Evolutionary conservation across 108 stramenopile genomes (phyloP), one percentile per base, ranked within the genome.

Genomic region (Cyclotella atomus): DNA sequence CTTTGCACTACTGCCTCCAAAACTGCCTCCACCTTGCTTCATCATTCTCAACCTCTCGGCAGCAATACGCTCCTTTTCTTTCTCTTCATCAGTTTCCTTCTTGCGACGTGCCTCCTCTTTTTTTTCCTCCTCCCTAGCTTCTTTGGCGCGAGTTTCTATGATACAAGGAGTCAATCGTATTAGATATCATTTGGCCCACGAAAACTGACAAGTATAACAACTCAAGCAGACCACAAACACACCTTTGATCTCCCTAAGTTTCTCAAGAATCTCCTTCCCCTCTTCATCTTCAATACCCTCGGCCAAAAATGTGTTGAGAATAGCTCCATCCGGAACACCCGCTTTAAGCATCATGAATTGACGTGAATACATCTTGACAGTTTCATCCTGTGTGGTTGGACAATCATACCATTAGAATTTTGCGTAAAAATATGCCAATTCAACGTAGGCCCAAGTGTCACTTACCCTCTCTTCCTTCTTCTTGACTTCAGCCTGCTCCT

Each of bases 321-420:
- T 75, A 0, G 81, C 81, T 15, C 61, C 81, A 0, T 82, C 81
- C 33, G 81, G 81, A 19, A 82, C 81, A n/a, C 81, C 81, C 15
- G 81, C 81, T 69, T 82, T 82, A 38, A 82, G 45, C 81, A 75
- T 82, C 74, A 75, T 75, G 64, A 65, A 82, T 67, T 82, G 81
- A 61, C 73, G 53, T 49, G 54, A 53, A 52, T 82, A 68, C 55
- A 57, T 61, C 59, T 60, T 82, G 14, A 75, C 81, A 7, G 68
- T 74, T 41, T 82, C 81, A 44, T 82, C 74, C 70, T 66, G n/a
- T 49, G 9, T 49, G 4, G 9, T n/a, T n/a, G 10, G 4, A 29
- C 3, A 61, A 61, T 38, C 5, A 8, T 12, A 38, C 19, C 12
- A 36, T 6, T 61, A 8, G 12, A 29, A 61, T 12, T 12, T 9